phyloP scores from a whole-genome alignment of 2,329 filamentous ascomycete species.

The Endoconidiophora polonica region DNA sequence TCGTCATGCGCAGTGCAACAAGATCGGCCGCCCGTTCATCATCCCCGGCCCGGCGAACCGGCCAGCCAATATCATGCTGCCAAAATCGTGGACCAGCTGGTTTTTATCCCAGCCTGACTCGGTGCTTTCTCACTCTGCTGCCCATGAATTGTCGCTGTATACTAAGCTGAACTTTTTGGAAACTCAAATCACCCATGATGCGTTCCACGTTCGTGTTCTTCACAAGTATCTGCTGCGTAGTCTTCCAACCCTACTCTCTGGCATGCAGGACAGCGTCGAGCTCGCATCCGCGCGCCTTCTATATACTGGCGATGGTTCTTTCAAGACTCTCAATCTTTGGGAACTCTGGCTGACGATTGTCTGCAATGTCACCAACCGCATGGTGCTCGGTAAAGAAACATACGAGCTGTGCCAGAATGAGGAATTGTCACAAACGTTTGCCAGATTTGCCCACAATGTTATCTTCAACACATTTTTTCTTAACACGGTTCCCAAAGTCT shows the following conservation, averaged over 20 bases:
- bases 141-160: constrained; percentile 25
- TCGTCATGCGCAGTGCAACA: constrained; percentile 23
- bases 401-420: constrained; percentile 20
- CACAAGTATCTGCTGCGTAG: constrained; percentile 29
- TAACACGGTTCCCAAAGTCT: constrained; percentile 27
- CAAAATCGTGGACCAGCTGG: constrained; percentile 27
- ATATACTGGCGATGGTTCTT: constrained; percentile 21
- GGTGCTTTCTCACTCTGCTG: constrained; percentile 24
- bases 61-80: constrained; percentile 28
- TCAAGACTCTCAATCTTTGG: constrained; percentile 28
- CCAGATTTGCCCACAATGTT: constrained; percentile 33
- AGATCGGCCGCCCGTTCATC: constrained; percentile 25
- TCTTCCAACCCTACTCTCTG: constrained; percentile 23
- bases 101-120: constrained; percentile 31
- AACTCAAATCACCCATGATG: constrained; percentile 19
- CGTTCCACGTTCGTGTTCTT: constrained; percentile 26
- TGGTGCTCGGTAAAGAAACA: constrained; percentile 24
- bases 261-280: constrained; percentile 25
- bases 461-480: constrained; percentile 29
- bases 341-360: constrained; percentile 27
- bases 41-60: constrained; percentile 25
- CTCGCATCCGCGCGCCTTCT: constrained; percentile 22
- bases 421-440: constrained; percentile 21
- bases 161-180: constrained; percentile 28
- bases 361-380: constrained; percentile 26